Base-by-base conservation (phyloP, 805 yeast species). In the Kodamaea leandrae region DNA sequence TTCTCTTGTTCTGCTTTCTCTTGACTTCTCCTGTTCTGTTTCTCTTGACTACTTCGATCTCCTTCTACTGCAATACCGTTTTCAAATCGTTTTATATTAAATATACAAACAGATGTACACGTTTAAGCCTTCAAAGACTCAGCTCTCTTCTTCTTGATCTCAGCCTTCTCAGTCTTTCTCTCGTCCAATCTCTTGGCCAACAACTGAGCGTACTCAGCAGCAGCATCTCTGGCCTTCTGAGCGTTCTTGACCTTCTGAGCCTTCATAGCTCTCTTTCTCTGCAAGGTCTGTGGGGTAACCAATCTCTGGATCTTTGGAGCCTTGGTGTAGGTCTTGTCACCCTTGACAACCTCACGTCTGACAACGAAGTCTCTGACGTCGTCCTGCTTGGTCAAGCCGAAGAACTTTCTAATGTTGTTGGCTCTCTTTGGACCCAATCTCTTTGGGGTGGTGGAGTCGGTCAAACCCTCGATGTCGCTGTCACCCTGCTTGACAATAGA, bases 371-470 rank as follows among this genome's bases (percentile, higher is more conserved):
- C 64, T 68, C 68, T 48, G 56, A 86, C 91, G 64, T 86, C 95
- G 64, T 86, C 95, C 72, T 86, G 95, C 80, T 87, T 86, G 76
- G 95, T 70, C 65, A 88, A 85, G 78, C 97, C 98, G 71, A 87
- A 93, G 96, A 93, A 93, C 78, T 93, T 91, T 86, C 98, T 90
- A 76, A 93, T 93, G 91, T 91, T 77, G 95, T 89, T 91, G 69
- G 99, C 99, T 86, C 99, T 89, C 95, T 93, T 93, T 77, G 99
- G 99, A 69, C 99, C 99, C 70, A 93, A 84, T 83, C 98, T 90
- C 85, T 91, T 93, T 78, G 99, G 96, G 67, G 84, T 83, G 70
- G 90, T 82, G 66, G 80, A 64, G 72, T 93, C 95, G 64, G 99
- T 93, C 66, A 93, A 80, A 74, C 99, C 99, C 64, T 77, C 96